A percentile compares a stretch with the other conserved stretches of the same genome.
phyloP scores from a whole-genome alignment of 2,329 filamentous ascomycete species.

The Ceratocystis albifundus region DNA sequence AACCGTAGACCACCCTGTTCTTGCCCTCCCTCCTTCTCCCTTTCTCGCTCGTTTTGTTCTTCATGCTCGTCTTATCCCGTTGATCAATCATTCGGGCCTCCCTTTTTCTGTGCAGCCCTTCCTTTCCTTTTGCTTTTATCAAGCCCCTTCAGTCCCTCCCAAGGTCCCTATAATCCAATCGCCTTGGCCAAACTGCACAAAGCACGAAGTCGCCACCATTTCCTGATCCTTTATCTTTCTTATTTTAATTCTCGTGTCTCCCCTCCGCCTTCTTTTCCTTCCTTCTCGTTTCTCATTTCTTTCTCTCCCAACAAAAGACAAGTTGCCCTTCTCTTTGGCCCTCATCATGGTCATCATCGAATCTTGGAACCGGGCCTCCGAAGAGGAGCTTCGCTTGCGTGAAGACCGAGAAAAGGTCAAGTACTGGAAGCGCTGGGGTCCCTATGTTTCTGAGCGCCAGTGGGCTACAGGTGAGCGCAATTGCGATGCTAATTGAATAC shows the following conservation, averaged over 20 bases:
- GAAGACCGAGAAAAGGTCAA: slow-evolving; percentile 71
- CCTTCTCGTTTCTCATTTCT: background rate
- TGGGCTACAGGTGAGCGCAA: slow-evolving; percentile 70
- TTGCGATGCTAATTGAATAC: background rate
- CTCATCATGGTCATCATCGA: slow-evolving; percentile 75
- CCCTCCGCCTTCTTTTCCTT: background rate
- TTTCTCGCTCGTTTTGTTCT: background rate
- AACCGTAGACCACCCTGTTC: background rate
- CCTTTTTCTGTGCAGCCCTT: slow-evolving; percentile 9
- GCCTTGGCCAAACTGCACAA: background rate
- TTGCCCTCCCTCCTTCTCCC: background rate
- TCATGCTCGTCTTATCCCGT: background rate
- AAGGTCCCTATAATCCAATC: background rate
- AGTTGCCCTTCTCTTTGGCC: slow-evolving; percentile 8
- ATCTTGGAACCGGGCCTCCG: slow-evolving; percentile 72
- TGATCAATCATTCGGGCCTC: background rate
- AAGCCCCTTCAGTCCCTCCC: background rate
- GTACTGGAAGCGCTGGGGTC: slow-evolving; percentile 98
- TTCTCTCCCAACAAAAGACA: slow-evolving; percentile 3
- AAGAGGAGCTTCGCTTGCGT: slow-evolving; percentile 81
- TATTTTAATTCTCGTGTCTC: background rate
- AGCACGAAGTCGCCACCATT: background rate
- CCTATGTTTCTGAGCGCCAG: slow-evolving; percentile 85
- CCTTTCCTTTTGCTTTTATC: background rate
- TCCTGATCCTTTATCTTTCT: slow-evolving; percentile 8